phyloP scores from a whole-genome alignment of 108 stramenopile genomes.

The Cyclotella distinguenda region DNA sequence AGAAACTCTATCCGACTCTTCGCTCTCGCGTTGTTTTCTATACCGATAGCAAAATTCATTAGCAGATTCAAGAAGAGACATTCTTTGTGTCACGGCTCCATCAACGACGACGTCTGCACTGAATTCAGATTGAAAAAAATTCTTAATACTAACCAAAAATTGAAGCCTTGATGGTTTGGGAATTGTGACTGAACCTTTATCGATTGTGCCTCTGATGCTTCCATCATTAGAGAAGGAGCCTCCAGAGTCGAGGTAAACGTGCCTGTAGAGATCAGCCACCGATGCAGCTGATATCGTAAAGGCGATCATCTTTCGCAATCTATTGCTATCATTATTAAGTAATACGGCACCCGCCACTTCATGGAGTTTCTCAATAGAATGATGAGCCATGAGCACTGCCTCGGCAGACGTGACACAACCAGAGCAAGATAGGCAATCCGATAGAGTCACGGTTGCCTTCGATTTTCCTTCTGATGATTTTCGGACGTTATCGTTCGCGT shows the following conservation, averaged over 20 bases:
- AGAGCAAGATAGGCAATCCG: constrained; percentile 97
- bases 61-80: constrained; percentile 78
- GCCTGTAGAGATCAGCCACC: constrained; percentile 74
- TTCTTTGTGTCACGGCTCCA: constrained; percentile 67
- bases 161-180: constrained; percentile 19
- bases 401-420: constrained; percentile 99
- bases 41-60: constrained; percentile 74
- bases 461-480: constrained; percentile 40
- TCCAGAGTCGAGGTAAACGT: constrained; percentile 44
- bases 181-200: neutral
- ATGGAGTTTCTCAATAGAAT: constrained; percentile 63
- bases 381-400: constrained; percentile 93
- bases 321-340: constrained; percentile 2
- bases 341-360: constrained; percentile 24
- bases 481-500: neutral
- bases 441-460: constrained; percentile 83
- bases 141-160: constrained; percentile 37
- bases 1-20: constrained; percentile 3
- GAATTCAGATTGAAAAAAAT: constrained; percentile 54
- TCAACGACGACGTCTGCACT: constrained; percentile 67
- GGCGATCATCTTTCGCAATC: constrained; percentile 16
- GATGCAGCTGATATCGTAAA: constrained; percentile 76
- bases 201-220: neutral
- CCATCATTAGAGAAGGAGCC: neutral
- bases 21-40: constrained; percentile 24